phyloP scores from a whole-genome alignment of 1,284 basidiomycete species.

The Ganoderma sinense region DNA sequence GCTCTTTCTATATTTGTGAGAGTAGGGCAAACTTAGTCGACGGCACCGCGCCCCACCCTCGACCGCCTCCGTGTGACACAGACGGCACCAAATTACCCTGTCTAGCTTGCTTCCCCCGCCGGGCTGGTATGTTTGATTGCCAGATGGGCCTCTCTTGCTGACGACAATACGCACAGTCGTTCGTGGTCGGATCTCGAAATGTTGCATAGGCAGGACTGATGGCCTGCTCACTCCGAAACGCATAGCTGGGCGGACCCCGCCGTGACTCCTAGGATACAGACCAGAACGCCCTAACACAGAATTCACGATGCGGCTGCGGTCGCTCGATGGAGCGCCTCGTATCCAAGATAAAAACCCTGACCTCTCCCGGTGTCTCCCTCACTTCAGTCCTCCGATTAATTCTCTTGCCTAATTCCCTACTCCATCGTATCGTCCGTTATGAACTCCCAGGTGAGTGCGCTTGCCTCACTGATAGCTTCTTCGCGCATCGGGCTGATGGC shows the following conservation, averaged over 20 bases:
- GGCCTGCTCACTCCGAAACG: constrained; percentile 6
- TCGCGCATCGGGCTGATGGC: background rate
- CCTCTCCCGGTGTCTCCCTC: background rate
- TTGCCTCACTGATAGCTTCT: background rate
- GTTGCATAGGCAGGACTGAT: constrained; percentile 9
- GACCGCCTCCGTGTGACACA: background rate
- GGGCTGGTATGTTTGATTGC: background rate
- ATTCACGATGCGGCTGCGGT: constrained; percentile 4
- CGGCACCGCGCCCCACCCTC: background rate
- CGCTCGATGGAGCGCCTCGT: background rate
- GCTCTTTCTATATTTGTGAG: background rate
- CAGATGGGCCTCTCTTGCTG: constrained; percentile 11
- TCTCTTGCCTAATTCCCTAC: background rate
- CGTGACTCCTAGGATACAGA: constrained; percentile 4
- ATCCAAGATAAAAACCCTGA: constrained; percentile 2
- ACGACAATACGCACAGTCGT: constrained; percentile 7
- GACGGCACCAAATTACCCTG: background rate
- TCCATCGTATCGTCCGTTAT: constrained; percentile 6
- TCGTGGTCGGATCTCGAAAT: constrained; percentile 2
- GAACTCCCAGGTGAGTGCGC: constrained; percentile 25
- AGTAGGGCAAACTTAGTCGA: background rate
- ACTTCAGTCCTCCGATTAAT: constrained; percentile 1
- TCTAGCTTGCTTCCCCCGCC: background rate
- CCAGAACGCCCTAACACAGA: constrained; percentile 7
- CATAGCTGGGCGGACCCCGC: constrained; percentile 8